Conservation (phyloP, 2,329 filamentous ascomycete species). For the Fusarium tjaetaba region DNA sequence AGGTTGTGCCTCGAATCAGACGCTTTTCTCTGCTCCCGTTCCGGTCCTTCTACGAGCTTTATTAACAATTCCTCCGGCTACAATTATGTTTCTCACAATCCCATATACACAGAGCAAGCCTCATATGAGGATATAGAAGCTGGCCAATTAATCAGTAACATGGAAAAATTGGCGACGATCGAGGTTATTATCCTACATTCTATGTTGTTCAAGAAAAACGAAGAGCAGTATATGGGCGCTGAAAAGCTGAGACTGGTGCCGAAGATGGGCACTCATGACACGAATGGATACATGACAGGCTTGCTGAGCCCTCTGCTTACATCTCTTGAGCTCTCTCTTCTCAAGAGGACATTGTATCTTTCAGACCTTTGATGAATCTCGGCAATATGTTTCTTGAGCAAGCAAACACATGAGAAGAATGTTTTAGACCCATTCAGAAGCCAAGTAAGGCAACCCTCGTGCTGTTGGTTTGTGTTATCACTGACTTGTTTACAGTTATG, state of each 20-base stretch:
- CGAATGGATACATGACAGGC: not conserved
- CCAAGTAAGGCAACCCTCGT: too few relatives aligned
- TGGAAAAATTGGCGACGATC: accelerated
- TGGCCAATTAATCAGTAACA: not conserved
- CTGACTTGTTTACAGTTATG: accelerated
- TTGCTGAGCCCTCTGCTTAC: not conserved
- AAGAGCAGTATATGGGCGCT: accelerated
- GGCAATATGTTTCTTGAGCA: not conserved
- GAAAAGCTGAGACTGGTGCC: not conserved
- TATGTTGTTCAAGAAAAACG: not conserved
- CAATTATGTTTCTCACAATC: not conserved
- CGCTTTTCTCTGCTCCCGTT: accelerated
- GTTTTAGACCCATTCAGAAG: accelerated
- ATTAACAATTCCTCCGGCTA: too few relatives aligned
- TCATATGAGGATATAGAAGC: too few relatives aligned
- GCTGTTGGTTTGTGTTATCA: not conserved
- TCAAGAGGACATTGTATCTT: accelerated
- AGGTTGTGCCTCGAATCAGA: not conserved
- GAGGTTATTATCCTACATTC: accelerated
- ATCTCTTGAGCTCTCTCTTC: accelerated
- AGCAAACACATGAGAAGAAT: accelerated
- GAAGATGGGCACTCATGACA: accelerated
- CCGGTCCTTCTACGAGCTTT: not conserved
- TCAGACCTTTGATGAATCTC: not conserved
- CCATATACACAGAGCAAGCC: not conserved